Evolutionary conservation across 371 early-diverging fungal species (phyloP), one percentile per base, ranked within the genome.

Genomic region (Apophysomyces sp.): DNA sequence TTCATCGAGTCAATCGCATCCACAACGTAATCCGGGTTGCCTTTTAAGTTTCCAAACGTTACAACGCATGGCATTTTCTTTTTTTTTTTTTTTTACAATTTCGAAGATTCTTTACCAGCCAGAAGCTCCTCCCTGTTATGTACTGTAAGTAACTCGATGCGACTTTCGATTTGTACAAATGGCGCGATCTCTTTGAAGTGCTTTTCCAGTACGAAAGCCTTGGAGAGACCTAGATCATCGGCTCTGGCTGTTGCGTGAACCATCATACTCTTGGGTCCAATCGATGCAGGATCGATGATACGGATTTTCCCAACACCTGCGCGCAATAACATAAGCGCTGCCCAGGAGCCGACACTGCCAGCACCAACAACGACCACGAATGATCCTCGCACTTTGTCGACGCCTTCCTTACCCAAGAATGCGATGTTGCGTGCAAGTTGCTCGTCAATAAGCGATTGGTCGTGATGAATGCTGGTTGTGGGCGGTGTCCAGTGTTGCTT

Each of bases 331-430:
- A 97, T 94, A 51, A 92, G 77, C 0, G 96, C 94, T 3, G 94
- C 88, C 89, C 93, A 92, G 1, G 92, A 91, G n/a, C 93, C 98
- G 5, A 98, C 95, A 6, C 97, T 97, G n/a, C 98, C 98, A 4
- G 91, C 86, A 15, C 98, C 98, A 3, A 98, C 95, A 9, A 98
- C 90, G 49, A 98, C 77, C 2, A 98, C 94, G 69, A 88, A 90
- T 1, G 91, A 75, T 12, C 81, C 68, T 24, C 88, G 84, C 11
- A 94, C 68, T 55, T 80, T 74, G 0, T 74, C 64, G 41, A 92
- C 81, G 8, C 90, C 90, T n/a, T 91, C 90, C 28, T 89, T 85
- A 5, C 97, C 98, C 40, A 98, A 76, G 64, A 98, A 98, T 1
- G 90, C 90, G 67, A 88, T 89, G 74, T 95, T 95, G 36, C 95